Evolutionary conservation across 2,329 filamentous ascomycete genomes (phyloP).

Genomic region (Ascochyta koolunga): DNA sequence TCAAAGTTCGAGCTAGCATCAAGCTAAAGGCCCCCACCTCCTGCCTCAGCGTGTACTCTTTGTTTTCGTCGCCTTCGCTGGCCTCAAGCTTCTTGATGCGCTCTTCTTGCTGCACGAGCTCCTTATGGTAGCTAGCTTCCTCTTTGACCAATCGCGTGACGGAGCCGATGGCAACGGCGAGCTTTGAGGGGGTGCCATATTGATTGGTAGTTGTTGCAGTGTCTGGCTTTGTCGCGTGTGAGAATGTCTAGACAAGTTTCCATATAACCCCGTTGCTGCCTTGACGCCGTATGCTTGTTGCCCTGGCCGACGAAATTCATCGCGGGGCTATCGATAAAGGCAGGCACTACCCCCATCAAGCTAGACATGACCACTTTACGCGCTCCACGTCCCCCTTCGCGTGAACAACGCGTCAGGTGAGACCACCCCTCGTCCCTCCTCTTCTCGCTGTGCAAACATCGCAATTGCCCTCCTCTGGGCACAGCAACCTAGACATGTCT

Average conservation of each 20-base stretch:
- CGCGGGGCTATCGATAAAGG: slow-evolving; percentile 12
- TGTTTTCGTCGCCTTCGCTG: slow-evolving; percentile 71
- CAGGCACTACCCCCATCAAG: slow-evolving; percentile 1
- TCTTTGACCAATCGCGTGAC: slow-evolving; percentile 89
- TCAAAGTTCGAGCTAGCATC: background rate
- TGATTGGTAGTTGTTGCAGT: no score
- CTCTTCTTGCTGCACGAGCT: slow-evolving; percentile 75
- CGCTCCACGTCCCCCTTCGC: slow-evolving; percentile 33
- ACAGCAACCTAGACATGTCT: slow-evolving; percentile 58
- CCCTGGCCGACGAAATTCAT: slow-evolving; percentile 27
- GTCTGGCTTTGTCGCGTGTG: background rate
- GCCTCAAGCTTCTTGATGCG: slow-evolving; percentile 72
- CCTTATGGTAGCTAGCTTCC: slow-evolving; percentile 86
- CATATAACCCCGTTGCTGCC: slow-evolving; percentile 12
- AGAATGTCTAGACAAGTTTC: background rate
- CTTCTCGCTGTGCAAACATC: slow-evolving; percentile 7
- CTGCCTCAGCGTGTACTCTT: slow-evolving; percentile 80
- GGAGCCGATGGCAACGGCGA: slow-evolving; percentile 79
- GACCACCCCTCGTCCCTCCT: slow-evolving; percentile 24
- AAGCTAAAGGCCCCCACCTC: slow-evolving; percentile 64
- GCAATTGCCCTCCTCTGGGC: slow-evolving; percentile 6
- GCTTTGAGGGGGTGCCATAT: slow-evolving; percentile 79
- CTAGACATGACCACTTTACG: slow-evolving; percentile 23
- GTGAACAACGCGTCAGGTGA: slow-evolving; percentile 30
- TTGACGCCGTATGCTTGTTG: slow-evolving; percentile 15